phyloP scores from a whole-genome alignment of 345 rosid species.

The Arabidopsis arenosa region DNA sequence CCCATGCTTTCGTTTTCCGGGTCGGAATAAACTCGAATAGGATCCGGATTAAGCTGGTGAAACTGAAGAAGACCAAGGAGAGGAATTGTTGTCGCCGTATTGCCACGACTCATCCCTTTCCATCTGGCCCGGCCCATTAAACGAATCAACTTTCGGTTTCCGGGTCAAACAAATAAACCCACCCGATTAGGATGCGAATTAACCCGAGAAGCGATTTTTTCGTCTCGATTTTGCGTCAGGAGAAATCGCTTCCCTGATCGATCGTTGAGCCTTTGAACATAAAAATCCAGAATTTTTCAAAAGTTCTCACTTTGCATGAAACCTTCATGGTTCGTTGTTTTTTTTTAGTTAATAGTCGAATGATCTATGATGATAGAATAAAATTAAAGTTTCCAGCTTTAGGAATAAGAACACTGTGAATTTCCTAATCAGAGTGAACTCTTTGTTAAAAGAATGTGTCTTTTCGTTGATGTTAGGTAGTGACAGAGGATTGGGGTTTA shows the following conservation, averaged over 20 bases:
- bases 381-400: neutral
- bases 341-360: neutral
- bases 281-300: constrained; percentile 17
- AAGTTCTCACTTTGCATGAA: neutral
- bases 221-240: constrained; percentile 8
- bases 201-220: neutral
- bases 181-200: neutral
- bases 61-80: neutral
- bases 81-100: neutral
- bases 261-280: neutral
- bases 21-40: neutral
- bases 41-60: neutral
- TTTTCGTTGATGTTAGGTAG: constrained; percentile 23
- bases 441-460: constrained; percentile 38
- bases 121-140: neutral
- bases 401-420: constrained; percentile 39
- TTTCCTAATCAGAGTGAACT: constrained; percentile 38
- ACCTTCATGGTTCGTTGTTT: neutral
- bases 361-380: neutral
- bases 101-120: constrained; percentile 1
- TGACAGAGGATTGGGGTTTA: constrained; percentile 13
- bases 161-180: constrained; percentile 11
- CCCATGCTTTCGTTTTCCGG: constrained; percentile 11
- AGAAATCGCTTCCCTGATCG: constrained; percentile 7
- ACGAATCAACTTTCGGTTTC: neutral